Base-by-base conservation (phyloP, 495 filamentous ascomycete species). In the Patellaria atrata region DNA sequence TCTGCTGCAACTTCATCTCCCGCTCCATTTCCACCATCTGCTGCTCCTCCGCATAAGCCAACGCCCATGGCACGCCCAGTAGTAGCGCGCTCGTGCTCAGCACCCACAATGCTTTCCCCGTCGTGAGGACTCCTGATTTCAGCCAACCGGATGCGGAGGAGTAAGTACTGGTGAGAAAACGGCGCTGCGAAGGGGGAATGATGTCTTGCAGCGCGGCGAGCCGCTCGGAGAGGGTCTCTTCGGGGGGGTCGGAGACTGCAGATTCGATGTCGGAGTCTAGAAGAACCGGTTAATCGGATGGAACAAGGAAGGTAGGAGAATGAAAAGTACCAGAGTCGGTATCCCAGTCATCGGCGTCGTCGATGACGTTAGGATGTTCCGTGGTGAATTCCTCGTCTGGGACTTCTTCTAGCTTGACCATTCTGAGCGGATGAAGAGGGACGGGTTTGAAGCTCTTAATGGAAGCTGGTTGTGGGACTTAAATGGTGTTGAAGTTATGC, bases 341-440 rank as follows among this genome's bases (percentile, higher is more conserved):
- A 62, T 75, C 53, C 56, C 55, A 89, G 57, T 87, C 81, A 31
- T 76, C 78, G 26, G 87, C 83, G 29, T 91, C 80, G 44, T 89
- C 78, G 40, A 78, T 73, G 30, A 81, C 68, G 28, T 67, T 63
- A 45, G 79, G 75, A 58, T 81, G 79, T 48, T 76, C 63, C 41
- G 65, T 58, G 53, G 73, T 63, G 67, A 94, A 93, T 58, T 89
- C 82, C 64, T 92, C 85, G 56, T 97, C 89, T 43, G 86, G 75
- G 53, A 97, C 86, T 62, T 94, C 91, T 46, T 75, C 77, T 45
- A 97, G 81, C 61, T 91, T 80, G 55, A 97, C 89, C 89, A 97
- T 97, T 51, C 56, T 86, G 62, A 37, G 17, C 13, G n/a, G n/a
- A n/a, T n/a, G n/a, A n/a, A n/a, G n/a, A n/a, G n/a, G n/a, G n/a